Conservation (phyloP, 2,329 filamentous ascomycete species). For the Elsinoe ampelina region DNA sequence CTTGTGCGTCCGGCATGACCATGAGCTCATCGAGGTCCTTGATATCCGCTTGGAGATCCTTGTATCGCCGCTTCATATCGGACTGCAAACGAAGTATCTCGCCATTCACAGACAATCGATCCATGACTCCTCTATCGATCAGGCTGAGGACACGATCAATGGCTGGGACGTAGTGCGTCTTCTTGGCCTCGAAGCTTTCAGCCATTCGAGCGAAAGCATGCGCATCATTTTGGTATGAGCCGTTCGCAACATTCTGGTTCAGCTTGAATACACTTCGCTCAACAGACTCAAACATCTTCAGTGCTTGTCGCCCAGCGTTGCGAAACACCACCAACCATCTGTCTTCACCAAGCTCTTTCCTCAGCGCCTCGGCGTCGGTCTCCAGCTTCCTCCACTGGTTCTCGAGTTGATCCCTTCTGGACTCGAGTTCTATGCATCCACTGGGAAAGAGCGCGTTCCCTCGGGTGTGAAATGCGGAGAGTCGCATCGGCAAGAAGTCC, state of each 20-base stretch:
- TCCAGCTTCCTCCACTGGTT: conserved; percentile 81
- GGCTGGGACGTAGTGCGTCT: conserved; percentile 83
- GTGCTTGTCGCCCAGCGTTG: conserved; percentile 79
- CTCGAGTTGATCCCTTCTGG: conserved; percentile 64
- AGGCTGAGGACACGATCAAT: conserved; percentile 86
- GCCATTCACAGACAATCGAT: conserved; percentile 91
- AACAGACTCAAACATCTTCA: conserved; percentile 95
- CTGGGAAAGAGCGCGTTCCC: conserved; percentile 76
- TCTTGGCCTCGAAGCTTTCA: conserved; percentile 91
- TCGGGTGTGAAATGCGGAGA: conserved; percentile 74
- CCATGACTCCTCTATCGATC: conserved; percentile 90
- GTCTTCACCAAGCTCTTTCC: conserved; percentile 87
- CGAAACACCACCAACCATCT: conserved; percentile 94
- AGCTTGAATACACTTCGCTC: conserved; percentile 78
- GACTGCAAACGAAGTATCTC: conserved; percentile 80
- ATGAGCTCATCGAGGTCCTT: conserved; percentile 64
- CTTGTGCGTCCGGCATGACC: conserved; percentile 50
- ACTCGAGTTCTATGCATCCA: conserved; percentile 79
- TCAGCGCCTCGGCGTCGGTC: conserved; percentile 77
- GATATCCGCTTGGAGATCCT: conserved; percentile 65
- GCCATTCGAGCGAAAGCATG: conserved; percentile 68
- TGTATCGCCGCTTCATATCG: conserved; percentile 78
- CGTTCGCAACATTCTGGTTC: conserved; percentile 66
- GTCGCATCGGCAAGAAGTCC: conserved; percentile 89
- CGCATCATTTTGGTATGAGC: conserved; percentile 63